Evolutionary conservation across 139 green algal species (phyloP).

Genomic region (Volvox africanus): DNA sequence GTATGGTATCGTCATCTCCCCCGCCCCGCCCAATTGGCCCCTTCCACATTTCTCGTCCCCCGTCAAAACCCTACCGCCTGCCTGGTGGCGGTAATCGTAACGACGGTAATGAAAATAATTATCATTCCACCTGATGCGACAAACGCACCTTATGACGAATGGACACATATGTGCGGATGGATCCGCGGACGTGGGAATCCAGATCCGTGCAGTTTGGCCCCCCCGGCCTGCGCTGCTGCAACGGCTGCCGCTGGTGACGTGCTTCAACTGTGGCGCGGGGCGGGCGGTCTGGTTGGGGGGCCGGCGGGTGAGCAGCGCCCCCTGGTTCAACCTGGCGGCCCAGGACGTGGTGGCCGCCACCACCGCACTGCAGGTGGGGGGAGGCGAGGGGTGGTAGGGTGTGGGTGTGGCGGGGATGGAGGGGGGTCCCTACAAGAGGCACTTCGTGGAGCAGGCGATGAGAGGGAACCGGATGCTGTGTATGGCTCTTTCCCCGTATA

Average conservation of each 20-base stretch:
- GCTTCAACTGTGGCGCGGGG: constrained; percentile 65
- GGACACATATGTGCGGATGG: too few relatives aligned
- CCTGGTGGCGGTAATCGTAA: not conserved
- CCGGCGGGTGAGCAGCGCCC: not conserved
- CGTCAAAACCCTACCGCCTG: not conserved
- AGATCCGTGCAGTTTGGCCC: constrained; percentile 11
- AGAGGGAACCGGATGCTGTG: too few relatives aligned
- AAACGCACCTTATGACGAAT: too few relatives aligned
- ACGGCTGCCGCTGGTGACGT: constrained; percentile 61
- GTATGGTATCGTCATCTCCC: too few relatives aligned
- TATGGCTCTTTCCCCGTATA: too few relatives aligned
- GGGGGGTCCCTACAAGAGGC: too few relatives aligned
- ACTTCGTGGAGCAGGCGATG: too few relatives aligned
- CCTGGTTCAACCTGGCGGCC: constrained; percentile 58
- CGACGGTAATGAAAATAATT: too few relatives aligned
- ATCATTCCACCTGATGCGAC: too few relatives aligned
- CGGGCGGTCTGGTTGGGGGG: constrained; percentile 50
- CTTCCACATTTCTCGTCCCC: not conserved
- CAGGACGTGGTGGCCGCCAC: constrained; percentile 28
- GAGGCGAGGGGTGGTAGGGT: not conserved
- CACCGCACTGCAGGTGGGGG: not conserved
- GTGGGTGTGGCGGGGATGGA: not conserved
- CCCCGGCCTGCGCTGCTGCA: not conserved
- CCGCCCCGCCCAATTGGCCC: not conserved
- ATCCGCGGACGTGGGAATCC: not conserved